These are phyloP conservation scores for Hamamelis virginiana DNA, from an alignment of 164 flowering plant genomes.

Conservation along the genomic window DNA sequence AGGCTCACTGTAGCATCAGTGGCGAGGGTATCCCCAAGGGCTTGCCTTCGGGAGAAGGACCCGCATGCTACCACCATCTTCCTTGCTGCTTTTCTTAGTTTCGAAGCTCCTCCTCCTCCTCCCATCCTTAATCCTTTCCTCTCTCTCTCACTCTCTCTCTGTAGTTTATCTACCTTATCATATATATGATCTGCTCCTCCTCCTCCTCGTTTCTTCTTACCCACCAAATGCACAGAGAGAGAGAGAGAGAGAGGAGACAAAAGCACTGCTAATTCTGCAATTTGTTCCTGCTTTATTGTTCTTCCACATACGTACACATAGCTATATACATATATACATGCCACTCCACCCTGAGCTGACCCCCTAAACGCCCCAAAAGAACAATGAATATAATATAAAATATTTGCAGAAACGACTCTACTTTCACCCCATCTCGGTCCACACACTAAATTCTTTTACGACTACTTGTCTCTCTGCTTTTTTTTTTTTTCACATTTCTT, in stretches of 20 bases:
- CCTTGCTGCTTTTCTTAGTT: constrained; percentile 39
- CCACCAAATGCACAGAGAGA: neutral
- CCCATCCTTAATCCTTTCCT: constrained; percentile 8
- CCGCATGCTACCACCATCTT: constrained; percentile 42
- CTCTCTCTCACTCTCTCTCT: constrained; percentile 12
- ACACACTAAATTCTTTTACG: too few species aligned
- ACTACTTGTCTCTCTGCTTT: too few species aligned
- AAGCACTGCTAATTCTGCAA: constrained; percentile 7
- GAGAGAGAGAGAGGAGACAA: constrained; percentile 11
- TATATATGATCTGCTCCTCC: neutral
- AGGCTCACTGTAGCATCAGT: neutral
- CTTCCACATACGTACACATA: neutral
- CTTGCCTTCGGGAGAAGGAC: constrained; percentile 32
- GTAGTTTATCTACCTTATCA: neutral
- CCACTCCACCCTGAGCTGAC: neutral
- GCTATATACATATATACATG: neutral
- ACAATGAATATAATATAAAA: too few species aligned
- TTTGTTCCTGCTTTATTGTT: constrained; percentile 17
- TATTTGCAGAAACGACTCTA: too few species aligned
- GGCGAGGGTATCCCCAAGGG: constrained; percentile 15
- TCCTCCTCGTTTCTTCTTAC: neutral
- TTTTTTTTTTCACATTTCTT: too few species aligned
- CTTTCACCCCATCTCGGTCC: too few species aligned
- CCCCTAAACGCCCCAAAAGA: too few species aligned
- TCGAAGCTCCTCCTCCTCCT: constrained; percentile 24